phyloP scores from a whole-genome alignment of 768 basidiomycete genomes.

The Lactarius psammicola region DNA sequence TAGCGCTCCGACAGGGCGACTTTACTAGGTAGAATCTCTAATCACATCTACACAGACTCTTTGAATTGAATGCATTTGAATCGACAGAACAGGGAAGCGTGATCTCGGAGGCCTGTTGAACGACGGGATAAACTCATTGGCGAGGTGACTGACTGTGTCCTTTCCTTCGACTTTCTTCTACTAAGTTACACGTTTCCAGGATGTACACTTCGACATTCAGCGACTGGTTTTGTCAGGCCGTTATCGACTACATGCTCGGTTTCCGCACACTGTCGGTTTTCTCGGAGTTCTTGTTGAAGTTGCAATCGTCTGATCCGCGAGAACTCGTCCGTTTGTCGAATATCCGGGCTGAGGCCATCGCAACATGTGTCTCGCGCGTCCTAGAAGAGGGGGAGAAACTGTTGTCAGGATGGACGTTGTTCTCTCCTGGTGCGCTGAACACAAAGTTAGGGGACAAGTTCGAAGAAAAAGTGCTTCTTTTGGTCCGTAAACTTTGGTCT shows the following conservation, averaged over 20 bases:
- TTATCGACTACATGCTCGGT: slow-evolving; percentile 90
- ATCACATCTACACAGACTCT: background rate
- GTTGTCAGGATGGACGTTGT: slow-evolving; percentile 87
- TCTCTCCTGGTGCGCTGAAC: slow-evolving; percentile 78
- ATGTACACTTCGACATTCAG: slow-evolving; percentile 88
- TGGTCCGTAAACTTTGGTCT: slow-evolving; percentile 62
- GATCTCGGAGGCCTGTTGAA: slow-evolving; percentile 90
- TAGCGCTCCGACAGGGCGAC: slow-evolving; percentile 56
- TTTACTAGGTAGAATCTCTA: slow-evolving; percentile 63
- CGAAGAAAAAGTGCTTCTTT: slow-evolving; percentile 89
- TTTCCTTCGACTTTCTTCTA: slow-evolving; percentile 1
- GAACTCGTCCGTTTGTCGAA: slow-evolving; percentile 86
- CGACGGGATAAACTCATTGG: slow-evolving; percentile 93
- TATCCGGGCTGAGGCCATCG: slow-evolving; percentile 89
- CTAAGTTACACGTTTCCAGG: slow-evolving; percentile 37
- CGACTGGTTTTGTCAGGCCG: slow-evolving; percentile 97
- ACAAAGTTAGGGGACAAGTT: slow-evolving; percentile 72
- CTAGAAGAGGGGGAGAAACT: slow-evolving; percentile 52
- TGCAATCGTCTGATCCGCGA: slow-evolving; percentile 89
- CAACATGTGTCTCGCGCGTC: slow-evolving; percentile 68
- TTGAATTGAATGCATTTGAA: slow-evolving; percentile 9
- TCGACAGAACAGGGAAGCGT: slow-evolving; percentile 84
- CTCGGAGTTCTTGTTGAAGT: slow-evolving; percentile 85
- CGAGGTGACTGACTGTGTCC: slow-evolving; percentile 47
- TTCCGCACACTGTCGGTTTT: slow-evolving; percentile 86